Conservation (phyloP, 768 basidiomycete genomes). For the Austroboletus festivus region DNA sequence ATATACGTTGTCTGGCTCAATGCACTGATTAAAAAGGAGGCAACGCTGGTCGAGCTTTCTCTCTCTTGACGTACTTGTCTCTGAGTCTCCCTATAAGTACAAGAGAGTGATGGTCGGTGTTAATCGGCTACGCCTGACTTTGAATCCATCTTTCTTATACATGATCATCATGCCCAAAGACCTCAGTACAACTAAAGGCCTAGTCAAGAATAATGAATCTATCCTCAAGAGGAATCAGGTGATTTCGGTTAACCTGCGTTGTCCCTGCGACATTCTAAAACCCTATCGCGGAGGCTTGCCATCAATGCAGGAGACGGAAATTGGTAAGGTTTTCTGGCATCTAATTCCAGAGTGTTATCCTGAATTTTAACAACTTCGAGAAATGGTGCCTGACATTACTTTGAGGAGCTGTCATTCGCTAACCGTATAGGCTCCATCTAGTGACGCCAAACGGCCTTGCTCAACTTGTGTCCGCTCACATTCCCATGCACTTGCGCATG, state of each 20-base stretch:
- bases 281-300: conserved; percentile 35
- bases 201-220: background rate
- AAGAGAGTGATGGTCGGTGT: background rate
- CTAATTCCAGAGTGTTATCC: conserved; percentile 2
- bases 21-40: conserved; percentile 1
- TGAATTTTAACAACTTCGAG: conserved; percentile 31
- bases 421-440: conserved; percentile 26
- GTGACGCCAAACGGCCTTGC: conserved; percentile 75
- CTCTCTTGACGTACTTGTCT: background rate
- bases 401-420: conserved; percentile 1
- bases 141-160: background rate
- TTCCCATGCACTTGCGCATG: conserved; percentile 62
- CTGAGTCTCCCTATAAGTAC: too few species aligned
- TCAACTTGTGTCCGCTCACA: conserved; percentile 76
- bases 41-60: background rate
- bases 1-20: conserved; percentile 38
- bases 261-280: background rate
- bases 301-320: conserved; percentile 70
- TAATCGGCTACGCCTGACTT: background rate
- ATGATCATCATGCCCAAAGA: conserved; percentile 39
- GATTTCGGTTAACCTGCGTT: background rate
- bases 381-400: conserved; percentile 49
- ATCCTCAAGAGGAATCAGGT: conserved; percentile 28
- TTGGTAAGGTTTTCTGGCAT: conserved; percentile 43
- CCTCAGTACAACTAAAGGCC: conserved; percentile 7